These are phyloP conservation scores for Penicillium concentricum DNA, from an alignment of 2,329 filamentous ascomycete genomes.

Conservation along the genomic window DNA sequence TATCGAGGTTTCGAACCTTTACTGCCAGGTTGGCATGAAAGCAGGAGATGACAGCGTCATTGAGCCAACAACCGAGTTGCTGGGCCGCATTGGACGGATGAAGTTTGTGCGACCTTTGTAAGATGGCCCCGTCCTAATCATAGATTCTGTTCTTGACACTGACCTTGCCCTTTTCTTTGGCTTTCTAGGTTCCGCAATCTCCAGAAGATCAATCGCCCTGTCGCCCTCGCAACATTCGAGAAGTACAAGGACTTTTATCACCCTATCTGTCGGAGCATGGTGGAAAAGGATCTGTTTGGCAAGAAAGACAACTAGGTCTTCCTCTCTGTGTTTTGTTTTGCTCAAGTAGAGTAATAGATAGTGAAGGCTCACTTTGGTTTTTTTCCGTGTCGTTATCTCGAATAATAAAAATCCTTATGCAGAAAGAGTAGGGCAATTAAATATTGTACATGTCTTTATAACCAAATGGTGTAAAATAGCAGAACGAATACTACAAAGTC, in stretches of 20 bases:
- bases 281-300: constrained; percentile 76
- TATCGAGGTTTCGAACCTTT: constrained; percentile 79
- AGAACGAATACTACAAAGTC: neutral
- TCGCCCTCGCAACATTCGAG: constrained; percentile 80
- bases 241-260: constrained; percentile 92
- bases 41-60: constrained; percentile 70
- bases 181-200: constrained; percentile 59
- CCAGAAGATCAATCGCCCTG: constrained; percentile 67
- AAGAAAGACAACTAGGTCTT: constrained; percentile 27
- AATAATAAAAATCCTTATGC: neutral
- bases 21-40: constrained; percentile 74
- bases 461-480: constrained; percentile 1
- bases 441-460: constrained; percentile 16
- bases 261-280: constrained; percentile 82
- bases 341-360: neutral
- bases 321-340: neutral
- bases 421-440: constrained; percentile 3
- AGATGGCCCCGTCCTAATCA: constrained; percentile 14
- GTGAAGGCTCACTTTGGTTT: neutral
- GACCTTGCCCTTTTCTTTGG: neutral
- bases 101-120: constrained; percentile 91
- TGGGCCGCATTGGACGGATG: constrained; percentile 87
- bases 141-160: constrained; percentile 2
- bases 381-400: neutral
- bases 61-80: constrained; percentile 67